Evolutionary conservation across 768 basidiomycete species (phyloP).

Genomic region (Mycena chlorophos): DNA sequence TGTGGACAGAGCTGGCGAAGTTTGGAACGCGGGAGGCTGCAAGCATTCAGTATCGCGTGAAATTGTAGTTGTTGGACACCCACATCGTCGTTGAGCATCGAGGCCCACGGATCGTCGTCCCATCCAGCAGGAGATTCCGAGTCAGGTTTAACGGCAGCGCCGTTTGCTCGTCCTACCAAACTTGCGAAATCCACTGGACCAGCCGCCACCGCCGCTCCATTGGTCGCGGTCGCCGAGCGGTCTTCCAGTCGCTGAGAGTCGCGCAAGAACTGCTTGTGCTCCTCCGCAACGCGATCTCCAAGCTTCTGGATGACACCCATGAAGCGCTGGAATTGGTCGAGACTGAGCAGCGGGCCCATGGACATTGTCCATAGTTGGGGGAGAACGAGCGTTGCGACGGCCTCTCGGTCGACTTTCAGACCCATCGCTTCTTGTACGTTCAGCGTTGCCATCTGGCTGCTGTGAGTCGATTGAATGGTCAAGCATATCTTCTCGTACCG

Average conservation of each 20-base stretch:
- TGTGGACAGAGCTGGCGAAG: not conserved
- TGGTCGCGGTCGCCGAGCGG: conserved; percentile 51
- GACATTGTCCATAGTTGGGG: conserved; percentile 98
- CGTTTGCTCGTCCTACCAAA: conserved; percentile 65
- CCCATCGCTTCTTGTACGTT: conserved; percentile 97
- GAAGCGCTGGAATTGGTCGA: conserved; percentile 89
- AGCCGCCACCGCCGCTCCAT: conserved; percentile 42
- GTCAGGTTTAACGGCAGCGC: conserved; percentile 47
- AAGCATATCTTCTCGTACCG: conserved; percentile 49
- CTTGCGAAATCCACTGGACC: conserved; percentile 82
- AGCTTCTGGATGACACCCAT: conserved; percentile 81
- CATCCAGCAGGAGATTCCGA: conserved; percentile 48
- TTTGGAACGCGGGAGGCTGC: conserved; percentile 2
- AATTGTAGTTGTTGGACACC: conserved; percentile 11
- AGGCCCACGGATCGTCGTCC: conserved; percentile 88
- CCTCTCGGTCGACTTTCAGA: conserved; percentile 88
- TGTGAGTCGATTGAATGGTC: conserved; percentile 27
- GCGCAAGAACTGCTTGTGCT: conserved; percentile 88
- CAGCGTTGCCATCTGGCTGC: conserved; percentile 85
- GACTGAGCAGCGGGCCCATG: conserved; percentile 84
- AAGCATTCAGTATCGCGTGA: not conserved
- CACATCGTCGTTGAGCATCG: conserved; percentile 57
- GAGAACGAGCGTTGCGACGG: conserved; percentile 83
- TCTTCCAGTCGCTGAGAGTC: conserved; percentile 92
- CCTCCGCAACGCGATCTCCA: conserved; percentile 85